Evolutionary conservation across 768 basidiomycete genomes (phyloP), one percentile per base, ranked within the genome.

Genomic region (Fistulinella prunicolor): DNA sequence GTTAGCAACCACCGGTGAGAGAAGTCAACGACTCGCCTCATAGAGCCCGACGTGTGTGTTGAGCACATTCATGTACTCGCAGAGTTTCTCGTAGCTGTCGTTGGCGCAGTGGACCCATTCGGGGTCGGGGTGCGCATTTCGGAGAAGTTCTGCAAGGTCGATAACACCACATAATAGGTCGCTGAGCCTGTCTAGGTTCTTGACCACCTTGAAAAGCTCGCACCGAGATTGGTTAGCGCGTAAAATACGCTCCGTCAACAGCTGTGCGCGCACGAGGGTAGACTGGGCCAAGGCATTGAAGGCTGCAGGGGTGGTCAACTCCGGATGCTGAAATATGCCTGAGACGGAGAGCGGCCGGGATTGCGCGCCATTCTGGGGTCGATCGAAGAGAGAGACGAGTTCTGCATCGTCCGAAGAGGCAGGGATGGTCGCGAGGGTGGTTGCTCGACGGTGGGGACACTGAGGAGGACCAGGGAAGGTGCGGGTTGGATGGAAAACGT

Each of bases 151-250:
- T 43, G 93, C 89, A 50, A 97, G 81, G 70, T 99, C 96, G 53
- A 97, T 97, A 51, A 99, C 93, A 10, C 90, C 86, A 60, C 96
- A 99, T 3, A 99, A 73, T 68, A 95, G 77, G 73, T 99, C 94
- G 64, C 94, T 97, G 57, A 99, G 82, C 52, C 95, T 77, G 73
- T 99, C 96, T 51, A 99, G 71, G 66, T 95, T 96, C 76, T 97
- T 97, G 51, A 97, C 90, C 9, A 92, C 92, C 68, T 85, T 80
- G 51, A 84, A 73, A 40, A 95, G 74, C 66, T 95, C 94, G 43
- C 74, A 69, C 30, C 81, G 76, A 4, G 87, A 86, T 60, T 86
- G 76, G 60, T 81, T 74, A 9, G 89, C 86, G 13, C 79, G 77
- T 42, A 88, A 68, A 21, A 98, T 90, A 36, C 96, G 83, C 47